Evolutionary conservation across 768 basidiomycete genomes (phyloP).

Genomic region (Suillus lakei): DNA sequence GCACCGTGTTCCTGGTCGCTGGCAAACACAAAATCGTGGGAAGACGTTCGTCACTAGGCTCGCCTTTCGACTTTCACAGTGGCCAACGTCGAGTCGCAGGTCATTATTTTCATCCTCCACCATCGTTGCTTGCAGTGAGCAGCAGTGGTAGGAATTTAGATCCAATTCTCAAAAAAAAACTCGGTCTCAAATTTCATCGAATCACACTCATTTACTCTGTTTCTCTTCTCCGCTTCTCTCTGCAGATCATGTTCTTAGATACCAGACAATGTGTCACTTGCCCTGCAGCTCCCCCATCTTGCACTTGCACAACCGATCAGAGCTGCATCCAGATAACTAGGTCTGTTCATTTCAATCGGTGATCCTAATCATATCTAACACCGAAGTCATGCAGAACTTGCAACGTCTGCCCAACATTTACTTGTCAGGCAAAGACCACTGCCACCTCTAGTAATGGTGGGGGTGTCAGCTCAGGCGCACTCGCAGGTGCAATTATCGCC

Average conservation of each 20-base stretch:
- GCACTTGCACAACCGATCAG: conserved; percentile 59
- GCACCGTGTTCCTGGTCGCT: background rate
- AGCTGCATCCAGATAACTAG: conserved; percentile 64
- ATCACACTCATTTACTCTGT: conserved; percentile 39
- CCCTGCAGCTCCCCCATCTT: conserved; percentile 48
- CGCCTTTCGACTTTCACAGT: conserved; percentile 7
- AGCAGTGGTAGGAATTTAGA: conserved; percentile 26
- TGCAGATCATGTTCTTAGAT: conserved; percentile 39
- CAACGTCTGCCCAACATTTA: conserved; percentile 52
- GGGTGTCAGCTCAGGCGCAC: conserved; percentile 64
- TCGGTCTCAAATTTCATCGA: conserved; percentile 23
- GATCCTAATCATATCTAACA: conserved; percentile 10
- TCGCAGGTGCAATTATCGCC: conserved; percentile 76
- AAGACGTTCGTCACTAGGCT: conserved; percentile 1
- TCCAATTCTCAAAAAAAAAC: conserved; percentile 20
- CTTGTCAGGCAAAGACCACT: conserved; percentile 48
- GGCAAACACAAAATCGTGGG: background rate
- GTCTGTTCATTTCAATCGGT: conserved; percentile 40
- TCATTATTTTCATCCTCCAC: conserved; percentile 14
- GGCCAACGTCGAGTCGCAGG: conserved; percentile 3
- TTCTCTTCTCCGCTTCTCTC: conserved; percentile 21
- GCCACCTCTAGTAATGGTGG: conserved; percentile 29
- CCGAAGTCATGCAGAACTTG: conserved; percentile 53
- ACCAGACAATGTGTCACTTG: conserved; percentile 58
- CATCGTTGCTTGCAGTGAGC: conserved; percentile 20